Evolutionary conservation across 768 basidiomycete genomes (phyloP).

Genomic region (Chalciporus chontae): DNA sequence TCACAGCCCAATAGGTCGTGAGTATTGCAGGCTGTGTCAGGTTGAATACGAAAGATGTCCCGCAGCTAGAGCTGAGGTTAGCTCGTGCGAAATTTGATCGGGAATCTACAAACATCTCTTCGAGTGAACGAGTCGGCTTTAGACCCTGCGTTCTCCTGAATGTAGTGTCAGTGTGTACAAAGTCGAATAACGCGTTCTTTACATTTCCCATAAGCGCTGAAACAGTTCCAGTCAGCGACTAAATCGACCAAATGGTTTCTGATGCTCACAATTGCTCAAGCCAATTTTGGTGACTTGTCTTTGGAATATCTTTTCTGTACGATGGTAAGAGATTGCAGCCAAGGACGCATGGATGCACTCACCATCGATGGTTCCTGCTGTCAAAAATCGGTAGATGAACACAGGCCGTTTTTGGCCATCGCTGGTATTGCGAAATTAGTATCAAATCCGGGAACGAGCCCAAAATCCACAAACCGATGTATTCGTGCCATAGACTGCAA

Average conservation of each 20-base stretch:
- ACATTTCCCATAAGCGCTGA: constrained; percentile 74
- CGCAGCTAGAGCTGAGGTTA: constrained; percentile 54
- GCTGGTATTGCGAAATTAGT: constrained; percentile 37
- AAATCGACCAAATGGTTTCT: constrained; percentile 2
- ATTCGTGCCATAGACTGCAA: constrained; percentile 97
- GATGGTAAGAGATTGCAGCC: neutral
- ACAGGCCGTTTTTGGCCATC: constrained; percentile 94
- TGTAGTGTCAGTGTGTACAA: constrained; percentile 8
- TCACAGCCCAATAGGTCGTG: constrained; percentile 87
- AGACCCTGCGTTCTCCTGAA: constrained; percentile 44
- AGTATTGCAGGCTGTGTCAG: constrained; percentile 79
- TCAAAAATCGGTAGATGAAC: constrained; percentile 84
- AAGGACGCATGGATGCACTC: constrained; percentile 11
- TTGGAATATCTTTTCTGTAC: constrained; percentile 84
- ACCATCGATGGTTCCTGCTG: constrained; percentile 90
- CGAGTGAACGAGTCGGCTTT: constrained; percentile 84
- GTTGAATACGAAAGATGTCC: constrained; percentile 88
- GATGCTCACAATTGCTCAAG: constrained; percentile 72
- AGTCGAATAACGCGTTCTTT: constrained; percentile 8
- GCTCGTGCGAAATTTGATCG: neutral
- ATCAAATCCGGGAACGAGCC: neutral
- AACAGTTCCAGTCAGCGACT: constrained; percentile 10
- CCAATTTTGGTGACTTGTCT: constrained; percentile 93
- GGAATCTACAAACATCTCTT: constrained; percentile 62
- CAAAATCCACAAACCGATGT: constrained; percentile 57